Conservation (phyloP, 208 protist genomes). For the Borovskyia barvae region DNA sequence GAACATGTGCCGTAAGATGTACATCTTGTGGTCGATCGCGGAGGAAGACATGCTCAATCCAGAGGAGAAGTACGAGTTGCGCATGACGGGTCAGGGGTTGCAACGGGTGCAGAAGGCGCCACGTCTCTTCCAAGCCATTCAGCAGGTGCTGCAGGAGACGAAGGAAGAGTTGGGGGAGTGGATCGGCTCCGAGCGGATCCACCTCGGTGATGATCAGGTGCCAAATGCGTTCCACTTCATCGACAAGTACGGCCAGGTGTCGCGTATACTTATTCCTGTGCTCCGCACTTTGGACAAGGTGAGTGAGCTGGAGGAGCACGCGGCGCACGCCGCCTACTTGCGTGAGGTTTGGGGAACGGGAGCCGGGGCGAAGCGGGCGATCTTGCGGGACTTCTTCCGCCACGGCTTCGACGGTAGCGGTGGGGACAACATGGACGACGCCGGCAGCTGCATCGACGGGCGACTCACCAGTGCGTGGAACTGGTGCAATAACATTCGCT, state of each 20-base stretch:
- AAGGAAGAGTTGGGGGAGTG: constrained; percentile 89
- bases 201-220: constrained; percentile 97
- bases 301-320: constrained; percentile 60
- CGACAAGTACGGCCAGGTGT: constrained; percentile 97
- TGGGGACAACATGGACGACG: constrained; percentile 97
- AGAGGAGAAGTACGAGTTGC: constrained; percentile 82
- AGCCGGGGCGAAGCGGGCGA: constrained; percentile 70
- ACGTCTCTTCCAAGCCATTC: constrained; percentile 83
- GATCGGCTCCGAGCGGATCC: constrained; percentile 93
- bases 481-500: constrained; percentile 95
- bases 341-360: constrained; percentile 69
- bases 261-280: constrained; percentile 96
- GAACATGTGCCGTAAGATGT: constrained; percentile 90
- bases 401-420: constrained; percentile 96
- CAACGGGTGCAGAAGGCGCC: constrained; percentile 94
- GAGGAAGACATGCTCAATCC: constrained; percentile 93
- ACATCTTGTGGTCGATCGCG: constrained; percentile 90
- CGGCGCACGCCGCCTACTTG: constrained; percentile 74
- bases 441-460: constrained; percentile 97
- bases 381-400: constrained; percentile 95
- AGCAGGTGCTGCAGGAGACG: constrained; percentile 77
- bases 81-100: constrained; percentile 93
- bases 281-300: constrained; percentile 83
- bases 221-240: constrained; percentile 98
- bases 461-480: constrained; percentile 97